Evolutionary conservation across 257 asterid species (phyloP).

Genomic region (Solanum bulbocastanum): DNA sequence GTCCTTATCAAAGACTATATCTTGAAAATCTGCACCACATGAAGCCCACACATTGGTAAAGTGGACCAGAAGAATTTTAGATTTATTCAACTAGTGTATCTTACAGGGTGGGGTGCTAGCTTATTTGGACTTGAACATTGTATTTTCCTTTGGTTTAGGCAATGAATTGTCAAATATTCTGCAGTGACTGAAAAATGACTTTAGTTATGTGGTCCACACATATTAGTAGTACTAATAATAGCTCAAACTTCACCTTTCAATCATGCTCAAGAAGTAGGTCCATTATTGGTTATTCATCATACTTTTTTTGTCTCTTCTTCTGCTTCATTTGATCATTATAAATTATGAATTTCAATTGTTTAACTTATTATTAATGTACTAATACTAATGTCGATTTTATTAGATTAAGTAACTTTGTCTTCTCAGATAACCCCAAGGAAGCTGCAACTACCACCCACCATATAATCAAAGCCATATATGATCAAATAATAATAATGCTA

Average conservation of each 20-base stretch:
- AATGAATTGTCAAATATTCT: background rate
- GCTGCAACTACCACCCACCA: background rate
- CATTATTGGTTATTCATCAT: background rate
- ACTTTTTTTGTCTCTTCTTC: constrained; percentile 18
- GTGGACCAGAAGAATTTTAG: background rate
- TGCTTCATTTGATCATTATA: background rate
- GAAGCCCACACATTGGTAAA: background rate
- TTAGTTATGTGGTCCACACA: constrained; percentile 8
- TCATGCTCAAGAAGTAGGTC: background rate
- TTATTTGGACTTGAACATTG: background rate
- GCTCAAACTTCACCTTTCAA: background rate
- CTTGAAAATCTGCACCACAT: background rate
- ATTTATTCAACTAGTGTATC: background rate
- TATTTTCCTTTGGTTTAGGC: background rate
- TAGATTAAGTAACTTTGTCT: background rate
- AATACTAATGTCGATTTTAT: background rate
- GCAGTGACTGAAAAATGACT: background rate
- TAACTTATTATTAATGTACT: background rate
- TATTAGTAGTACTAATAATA: background rate
- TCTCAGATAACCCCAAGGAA: background rate
- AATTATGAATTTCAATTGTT: background rate
- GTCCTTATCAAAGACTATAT: background rate
- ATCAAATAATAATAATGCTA: background rate
- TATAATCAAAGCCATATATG: background rate
- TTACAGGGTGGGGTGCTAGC: background rate